Base-by-base conservation (phyloP, 331 rosid genomes). In the Cucumis variabilis region DNA sequence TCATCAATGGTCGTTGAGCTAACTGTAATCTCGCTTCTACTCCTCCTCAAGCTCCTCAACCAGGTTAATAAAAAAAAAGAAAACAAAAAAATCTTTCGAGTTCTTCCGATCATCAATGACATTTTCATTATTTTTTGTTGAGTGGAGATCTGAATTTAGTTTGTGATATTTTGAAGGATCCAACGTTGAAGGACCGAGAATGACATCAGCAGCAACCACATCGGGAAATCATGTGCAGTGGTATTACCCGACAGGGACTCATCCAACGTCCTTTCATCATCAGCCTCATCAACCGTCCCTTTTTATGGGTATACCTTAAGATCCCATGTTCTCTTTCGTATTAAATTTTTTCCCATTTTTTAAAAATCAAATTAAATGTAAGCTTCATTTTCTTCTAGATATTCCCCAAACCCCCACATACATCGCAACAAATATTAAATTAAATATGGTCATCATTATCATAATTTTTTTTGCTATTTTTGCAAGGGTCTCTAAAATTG, bases 1-100 rank as follows among this genome's bases (percentile, higher is more conserved):
- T 93, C 88, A 96, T 96, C 92, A 96, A 96, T 73, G 94, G 97
- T 44, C 96, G 98, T 83, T 88, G 93, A 41, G 98, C 98, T 82
- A 96, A 96, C 91, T 96, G 98, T 84, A 96, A 96, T 88, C 90
- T 96, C 21, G 98, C 98, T 87, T 93, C 91, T 86, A 83, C 90
- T 33, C 96, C 94, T 77, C 92, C 93, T 4, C 94, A 90, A 81
- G 92, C 87, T 89, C 86, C 86, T 25, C 86, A 62, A 14, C 86
- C 86, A 63, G 86, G 86, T 82, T 55, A 58, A 77, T 7, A 44
- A 44, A 7, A 44, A 37, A 37, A 37, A 37, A 37, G 0, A 37
- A 3, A 33, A 33, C 1, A 33, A 1, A 33, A 37, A 37, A 37
- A 37, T 7, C 48, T 44, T 7, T 1, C 48, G 48, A 44, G 48